Evolutionary conservation across 257 asterid species (phyloP), one percentile per base, ranked within the genome.

Genomic region (Voacanga thouarsii): DNA sequence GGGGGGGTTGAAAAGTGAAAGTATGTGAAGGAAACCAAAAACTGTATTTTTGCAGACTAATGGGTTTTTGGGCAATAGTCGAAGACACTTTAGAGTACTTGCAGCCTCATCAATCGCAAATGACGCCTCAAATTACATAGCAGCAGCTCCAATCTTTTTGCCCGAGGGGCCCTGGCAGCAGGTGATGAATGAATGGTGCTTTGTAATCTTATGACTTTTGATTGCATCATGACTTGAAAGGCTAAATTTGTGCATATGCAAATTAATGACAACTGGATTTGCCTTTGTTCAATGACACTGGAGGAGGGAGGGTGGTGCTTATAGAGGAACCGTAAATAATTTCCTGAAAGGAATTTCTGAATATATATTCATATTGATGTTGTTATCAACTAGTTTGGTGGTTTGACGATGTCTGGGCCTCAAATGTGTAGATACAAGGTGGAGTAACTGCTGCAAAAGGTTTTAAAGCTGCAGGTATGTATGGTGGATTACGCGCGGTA

Each of bases 381-480:
- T 37, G 24, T 66, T 66, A 37, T 66, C 28, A 19, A 66, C 19
- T 37, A 7, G 3, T 66, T 39, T 14, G 49, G 33, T 33, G 9
- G 39, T 78, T 12, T 57, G 74, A 51, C 72, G 77, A 75, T 82
- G 76, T 75, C 79, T 53, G 80, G 71, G 72, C 33, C 80, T 57
- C 66, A 76, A 83, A 55, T 80, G 28, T 87, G 57, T 83, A 96
- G 99, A 87, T 96, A 83, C 90, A 91, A 9, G 99, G 98, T 43
- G 99, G 99, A 78, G 98, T 96, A 63, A 87, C 94, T 26, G 99
- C 99, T 77, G 96, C 99, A 39, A 88, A 88, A 77, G 99, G 99
- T 65, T 96, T 96, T 85, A 93, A 92, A 85, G 98, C 99, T 84
- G 90, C 98, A 28, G 99, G 99, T 51, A 88, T 92, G 93, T 93